A percentile compares a stretch with the other conserved stretches of the same genome.
phyloP scores from a whole-genome alignment of 2,329 filamentous ascomycete species.

The Alternaria longipes region DNA sequence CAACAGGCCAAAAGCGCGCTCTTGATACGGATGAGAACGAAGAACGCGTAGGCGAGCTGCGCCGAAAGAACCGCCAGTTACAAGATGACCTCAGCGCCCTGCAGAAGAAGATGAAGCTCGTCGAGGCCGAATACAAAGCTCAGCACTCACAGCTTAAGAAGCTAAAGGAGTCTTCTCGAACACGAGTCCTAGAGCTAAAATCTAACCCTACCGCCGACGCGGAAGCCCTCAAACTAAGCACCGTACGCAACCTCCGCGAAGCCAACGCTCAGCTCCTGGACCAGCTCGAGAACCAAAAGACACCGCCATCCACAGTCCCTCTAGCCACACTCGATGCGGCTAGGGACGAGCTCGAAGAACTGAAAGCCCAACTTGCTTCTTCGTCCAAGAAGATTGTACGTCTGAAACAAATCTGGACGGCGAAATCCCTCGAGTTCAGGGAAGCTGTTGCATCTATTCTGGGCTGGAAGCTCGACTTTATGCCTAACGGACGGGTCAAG shows the following conservation, averaged over 20 bases:
- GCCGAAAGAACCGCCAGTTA: conserved; percentile 86
- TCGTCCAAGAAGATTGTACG: conserved; percentile 83
- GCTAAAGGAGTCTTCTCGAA: conserved; percentile 74
- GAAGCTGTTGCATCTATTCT: conserved; percentile 92
- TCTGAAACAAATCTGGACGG: conserved; percentile 90
- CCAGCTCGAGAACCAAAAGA: conserved; percentile 66
- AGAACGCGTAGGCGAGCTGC: conserved; percentile 81
- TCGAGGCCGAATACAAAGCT: conserved; percentile 79
- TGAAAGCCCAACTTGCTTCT: conserved; percentile 61
- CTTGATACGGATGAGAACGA: conserved; percentile 65
- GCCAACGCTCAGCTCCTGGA: conserved; percentile 86
- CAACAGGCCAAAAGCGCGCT: conserved; percentile 69
- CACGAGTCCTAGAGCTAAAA: conserved; percentile 83
- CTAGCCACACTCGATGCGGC: conserved; percentile 77
- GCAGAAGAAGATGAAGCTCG: conserved; percentile 73
- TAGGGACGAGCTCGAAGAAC: conserved; percentile 76
- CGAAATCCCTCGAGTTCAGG: conserved; percentile 93
- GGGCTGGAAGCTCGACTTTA: conserved; percentile 94
- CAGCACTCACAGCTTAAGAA: conserved; percentile 75
- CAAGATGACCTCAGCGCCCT: conserved; percentile 78
- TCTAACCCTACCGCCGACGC: conserved; percentile 91
- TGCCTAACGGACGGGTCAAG: conserved; percentile 95
- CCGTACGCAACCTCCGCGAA: conserved; percentile 76
- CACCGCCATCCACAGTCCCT: conserved; percentile 69
- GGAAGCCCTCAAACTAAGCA: conserved; percentile 84